Percentiles rank a stretch among this genome's conserved stretches.
phyloP scores from a whole-genome alignment of 148 eudicot species.

The Chenopodium album region DNA sequence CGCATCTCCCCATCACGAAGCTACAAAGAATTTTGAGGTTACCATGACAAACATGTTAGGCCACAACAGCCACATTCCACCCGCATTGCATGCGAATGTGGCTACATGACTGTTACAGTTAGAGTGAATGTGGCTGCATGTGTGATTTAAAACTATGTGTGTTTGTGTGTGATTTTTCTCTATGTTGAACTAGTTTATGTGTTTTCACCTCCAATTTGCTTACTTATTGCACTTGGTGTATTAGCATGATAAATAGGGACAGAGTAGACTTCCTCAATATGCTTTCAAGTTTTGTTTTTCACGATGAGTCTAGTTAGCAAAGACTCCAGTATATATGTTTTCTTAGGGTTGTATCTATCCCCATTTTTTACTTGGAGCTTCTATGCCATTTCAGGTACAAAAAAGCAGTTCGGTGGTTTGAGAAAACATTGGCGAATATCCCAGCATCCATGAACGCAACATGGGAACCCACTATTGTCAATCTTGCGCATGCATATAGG shows the following conservation, averaged over 20 bases:
- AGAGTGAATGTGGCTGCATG: too few relatives aligned
- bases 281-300: not conserved
- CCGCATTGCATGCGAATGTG: too few relatives aligned
- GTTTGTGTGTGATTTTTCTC: not conserved
- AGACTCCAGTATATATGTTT: not conserved
- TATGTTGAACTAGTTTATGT: not conserved
- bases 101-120: too few relatives aligned
- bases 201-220: not conserved
- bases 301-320: not conserved
- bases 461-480: conserved; percentile 93
- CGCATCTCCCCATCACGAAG: too few relatives aligned
- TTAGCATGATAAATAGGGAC: not conserved
- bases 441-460: conserved; percentile 66
- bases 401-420: conserved; percentile 86
- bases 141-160: too few relatives aligned
- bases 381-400: conserved; percentile 58
- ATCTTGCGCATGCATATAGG: conserved; percentile 81
- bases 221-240: not conserved
- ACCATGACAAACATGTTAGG: too few relatives aligned
- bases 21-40: too few relatives aligned
- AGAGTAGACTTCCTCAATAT: not conserved
- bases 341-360: not conserved
- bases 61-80: too few relatives aligned
- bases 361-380: not conserved
- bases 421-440: conserved; percentile 69